These are phyloP conservation scores for Mycena vulgaris DNA, from an alignment of 768 basidiomycete species.

Conservation along the genomic window DNA sequence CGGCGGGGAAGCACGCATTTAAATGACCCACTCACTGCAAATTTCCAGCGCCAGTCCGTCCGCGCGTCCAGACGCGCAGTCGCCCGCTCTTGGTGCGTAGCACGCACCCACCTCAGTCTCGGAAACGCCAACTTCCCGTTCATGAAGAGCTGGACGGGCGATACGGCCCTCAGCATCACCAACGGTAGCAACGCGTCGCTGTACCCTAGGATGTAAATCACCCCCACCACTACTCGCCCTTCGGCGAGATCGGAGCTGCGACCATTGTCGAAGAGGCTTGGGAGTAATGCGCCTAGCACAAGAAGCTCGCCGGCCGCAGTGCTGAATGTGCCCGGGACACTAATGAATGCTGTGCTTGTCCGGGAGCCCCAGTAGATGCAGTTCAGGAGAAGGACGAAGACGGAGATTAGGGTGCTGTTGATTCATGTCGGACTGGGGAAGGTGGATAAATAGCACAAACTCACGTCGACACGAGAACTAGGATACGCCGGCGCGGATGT, in stretches of 20 bases:
- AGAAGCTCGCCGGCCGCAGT: background rate
- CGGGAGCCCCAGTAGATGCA: constrained; percentile 13
- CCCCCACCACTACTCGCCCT: too few species aligned
- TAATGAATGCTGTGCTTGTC: background rate
- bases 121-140: background rate
- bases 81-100: constrained; percentile 14
- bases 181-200: background rate
- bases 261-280: background rate
- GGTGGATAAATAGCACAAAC: background rate
- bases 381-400: background rate
- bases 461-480: background rate
- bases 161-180: background rate
- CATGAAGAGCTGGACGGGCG: background rate
- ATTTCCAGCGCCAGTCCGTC: constrained; percentile 14
- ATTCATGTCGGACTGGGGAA: background rate
- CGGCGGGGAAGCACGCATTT: background rate
- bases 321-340: constrained; percentile 1
- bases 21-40: background rate
- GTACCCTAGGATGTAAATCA: too few species aligned
- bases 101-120: background rate
- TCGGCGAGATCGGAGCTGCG: too few species aligned
- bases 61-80: constrained; percentile 9
- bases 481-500: constrained; percentile 5
- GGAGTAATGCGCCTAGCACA: too few species aligned
- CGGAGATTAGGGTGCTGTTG: background rate